phyloP scores from a whole-genome alignment of 2,329 filamentous ascomycete genomes.

The Stagonosporopsis tanaceti region DNA sequence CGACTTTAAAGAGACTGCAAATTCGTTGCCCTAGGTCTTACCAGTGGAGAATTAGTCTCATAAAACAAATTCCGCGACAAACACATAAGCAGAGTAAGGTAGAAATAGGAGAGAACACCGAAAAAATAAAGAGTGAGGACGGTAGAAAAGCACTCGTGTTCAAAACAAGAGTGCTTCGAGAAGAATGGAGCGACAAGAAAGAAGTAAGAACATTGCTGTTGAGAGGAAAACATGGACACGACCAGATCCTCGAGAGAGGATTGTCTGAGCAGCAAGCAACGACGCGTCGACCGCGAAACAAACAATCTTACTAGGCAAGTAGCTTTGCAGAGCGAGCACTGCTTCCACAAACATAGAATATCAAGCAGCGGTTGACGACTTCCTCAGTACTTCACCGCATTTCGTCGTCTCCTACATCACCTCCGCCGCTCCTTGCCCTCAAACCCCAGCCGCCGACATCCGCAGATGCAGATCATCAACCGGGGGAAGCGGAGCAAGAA shows the following conservation, averaged over 20 bases:
- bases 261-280: no score
- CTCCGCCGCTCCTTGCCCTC: not conserved
- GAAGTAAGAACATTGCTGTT: not conserved
- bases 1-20: no score
- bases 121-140: not conserved
- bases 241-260: not conserved
- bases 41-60: no score
- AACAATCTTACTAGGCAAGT: not conserved
- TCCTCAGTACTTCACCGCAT: no score
- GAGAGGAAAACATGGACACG: not conserved
- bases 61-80: no score
- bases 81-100: no score
- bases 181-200: not conserved
- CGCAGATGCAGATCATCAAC: not conserved
- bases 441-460: not conserved
- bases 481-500: not conserved
- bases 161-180: not conserved
- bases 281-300: not conserved
- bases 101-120: not conserved
- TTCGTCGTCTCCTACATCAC: no score
- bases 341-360: not conserved
- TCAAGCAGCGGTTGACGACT: not conserved
- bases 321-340: not conserved
- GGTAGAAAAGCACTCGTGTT: not conserved
- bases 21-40: no score